These are phyloP conservation scores for Suhomyces xylopsoci DNA, from an alignment of 805 yeast genomes.

Conservation along the genomic window DNA sequence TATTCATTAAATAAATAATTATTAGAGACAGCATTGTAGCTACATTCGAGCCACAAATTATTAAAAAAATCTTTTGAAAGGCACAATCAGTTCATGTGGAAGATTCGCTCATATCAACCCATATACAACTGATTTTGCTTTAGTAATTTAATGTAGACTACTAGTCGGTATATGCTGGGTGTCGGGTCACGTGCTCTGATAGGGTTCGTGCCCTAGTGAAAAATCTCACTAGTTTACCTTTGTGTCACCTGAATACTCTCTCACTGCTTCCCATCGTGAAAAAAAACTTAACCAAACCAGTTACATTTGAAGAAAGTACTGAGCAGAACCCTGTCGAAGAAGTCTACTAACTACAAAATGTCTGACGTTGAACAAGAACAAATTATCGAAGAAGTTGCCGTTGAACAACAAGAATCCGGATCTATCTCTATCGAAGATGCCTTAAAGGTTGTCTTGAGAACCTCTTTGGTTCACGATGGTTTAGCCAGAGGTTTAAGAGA, in stretches of 20 bases:
- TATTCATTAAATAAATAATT: neutral
- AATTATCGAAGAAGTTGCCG: conserved; percentile 78
- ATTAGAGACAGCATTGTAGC: neutral
- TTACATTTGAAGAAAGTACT: conserved; percentile 16
- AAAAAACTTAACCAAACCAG: conserved; percentile 1
- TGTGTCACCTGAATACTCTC: conserved; percentile 1
- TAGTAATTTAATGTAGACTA: too few species aligned
- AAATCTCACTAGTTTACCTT: neutral
- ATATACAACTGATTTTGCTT: too few species aligned
- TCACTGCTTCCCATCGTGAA: conserved; percentile 3
- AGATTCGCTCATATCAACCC: too few species aligned
- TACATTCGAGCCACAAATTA: neutral
- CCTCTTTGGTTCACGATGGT: conserved; percentile 97
- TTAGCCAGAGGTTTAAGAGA: conserved; percentile 99
- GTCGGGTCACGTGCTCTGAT: neutral
- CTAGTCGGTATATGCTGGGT: neutral
- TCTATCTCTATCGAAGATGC: conserved; percentile 97
- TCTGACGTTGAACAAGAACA: conserved; percentile 93
- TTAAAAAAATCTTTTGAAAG: too few species aligned
- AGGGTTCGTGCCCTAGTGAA: conserved; percentile 18
- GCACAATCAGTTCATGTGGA: too few species aligned
- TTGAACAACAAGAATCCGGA: conserved; percentile 80
- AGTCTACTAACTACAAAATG: conserved; percentile 59
- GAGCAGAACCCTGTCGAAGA: conserved; percentile 61
- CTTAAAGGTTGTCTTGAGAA: conserved; percentile 95